Base-by-base conservation (phyloP, 108 stramenopile genomes). In the Cyclostephanos invisitatus region DNA sequence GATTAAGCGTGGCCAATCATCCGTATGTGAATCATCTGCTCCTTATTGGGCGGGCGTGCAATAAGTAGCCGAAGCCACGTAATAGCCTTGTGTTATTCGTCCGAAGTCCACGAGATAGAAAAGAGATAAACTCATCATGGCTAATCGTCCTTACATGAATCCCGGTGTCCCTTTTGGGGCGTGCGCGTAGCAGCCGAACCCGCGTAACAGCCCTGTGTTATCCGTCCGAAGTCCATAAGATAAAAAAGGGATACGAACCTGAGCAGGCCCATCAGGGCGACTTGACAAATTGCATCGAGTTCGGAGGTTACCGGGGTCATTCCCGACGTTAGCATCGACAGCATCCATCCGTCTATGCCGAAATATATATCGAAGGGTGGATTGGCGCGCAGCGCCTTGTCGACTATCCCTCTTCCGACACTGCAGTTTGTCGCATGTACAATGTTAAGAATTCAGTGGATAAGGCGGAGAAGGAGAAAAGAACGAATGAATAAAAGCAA, bases 311-410 rank as follows among this genome's bases (percentile, higher is more conserved):
- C 88, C 3, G 91, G 90, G 50, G 83, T 75, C 82, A 96, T 87
- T 40, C 95, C 95, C 2, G 87, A 84, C 8, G 87, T 89, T 10
- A 92, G 66, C 53, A 70, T 87, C 12, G 85, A 67, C 17, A 96
- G 74, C 86, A 93, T 89, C 90, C 91, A 96, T 35, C 92, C 95
- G 35, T 94, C 91, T 20, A 94, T 59, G 2, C 75, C 87, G 62
- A 92, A 91, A 62, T 91, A 90, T 21, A 93, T 85, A 11, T 62
- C 53, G 72, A 90, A 91, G 32, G 72, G 47, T 17, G 92, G 92
- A 56, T 90, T 85, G 10, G 63, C 32, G 27, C 48, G 35, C 15
- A 88, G 55, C 47, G 91, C 87, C 44, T 74, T 86, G 10, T 82
- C 59, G 15, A 90, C 78, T 70, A 93, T 93, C 24, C 61, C 65